Evolutionary conservation across 805 yeast species (phyloP), one percentile per base, ranked within the genome.

Genomic region (Schizosaccharomyces japonicus): DNA sequence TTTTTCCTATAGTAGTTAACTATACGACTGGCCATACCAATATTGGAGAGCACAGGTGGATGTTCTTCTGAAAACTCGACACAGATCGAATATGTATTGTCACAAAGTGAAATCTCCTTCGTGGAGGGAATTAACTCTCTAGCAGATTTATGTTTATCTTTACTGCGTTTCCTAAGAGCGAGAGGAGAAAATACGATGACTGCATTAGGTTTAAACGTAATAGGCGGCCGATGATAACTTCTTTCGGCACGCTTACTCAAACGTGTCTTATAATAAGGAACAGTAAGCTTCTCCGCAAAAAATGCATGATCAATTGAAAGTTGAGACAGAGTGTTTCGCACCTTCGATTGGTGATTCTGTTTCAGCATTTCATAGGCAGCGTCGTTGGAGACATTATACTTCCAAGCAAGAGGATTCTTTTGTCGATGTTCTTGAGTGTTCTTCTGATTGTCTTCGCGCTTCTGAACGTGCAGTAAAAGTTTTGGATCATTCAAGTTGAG

Each of bases 1-100:
- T 72, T 74, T 59, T 87, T 87, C 53, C 98, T 71, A 61, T 90
- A 90, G 59, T 90, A 90, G 58, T 90, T 90, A 54, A 90, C 80
- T 50, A 90, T 64, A 58, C 87, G 90, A 40, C 85, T 78, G 5
- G 94, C 92, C 98, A 90, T 90, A 50, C 98, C 98, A 60, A 79
- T 82, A 51, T 81, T 82, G 3, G 87, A 79, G 28, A 90, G 63
- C 1, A 81, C 78, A 42, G 76, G 63, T 0, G 98, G 98, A 47
- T 67, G 67, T 60, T 90, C 94, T 59, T 90, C 98, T 10, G 90
- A 73, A 58, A 87, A 90, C 58, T 90, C 98, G 67, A 84, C 66
- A 47, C 81, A 67, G 51, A 83, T 73, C 13, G 82, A 68, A 11
- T 76, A 73, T 0, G 83, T 84, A 2, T 82, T 71, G 57, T 90